These are phyloP conservation scores for Fusarium poae DNA, from an alignment of 2,329 filamentous ascomycete genomes.

Conservation along the genomic window DNA sequence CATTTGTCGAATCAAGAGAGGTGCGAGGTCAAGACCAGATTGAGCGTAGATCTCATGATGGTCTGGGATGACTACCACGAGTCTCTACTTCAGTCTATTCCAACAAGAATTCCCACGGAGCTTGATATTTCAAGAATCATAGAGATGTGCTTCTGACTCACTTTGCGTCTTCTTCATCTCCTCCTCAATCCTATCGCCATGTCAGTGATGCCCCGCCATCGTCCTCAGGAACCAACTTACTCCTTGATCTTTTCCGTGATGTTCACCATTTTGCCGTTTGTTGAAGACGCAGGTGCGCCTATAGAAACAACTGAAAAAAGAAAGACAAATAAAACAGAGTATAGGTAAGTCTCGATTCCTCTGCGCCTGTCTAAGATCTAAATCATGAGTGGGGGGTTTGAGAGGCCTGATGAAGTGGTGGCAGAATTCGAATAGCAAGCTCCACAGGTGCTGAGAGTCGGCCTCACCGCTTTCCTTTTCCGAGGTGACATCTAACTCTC, in stretches of 20 bases:
- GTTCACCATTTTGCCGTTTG: conserved; percentile 84
- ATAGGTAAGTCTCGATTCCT: conserved; percentile 30
- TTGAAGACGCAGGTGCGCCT: conserved; percentile 46
- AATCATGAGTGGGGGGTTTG: conserved; percentile 49
- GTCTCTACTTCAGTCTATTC: background rate
- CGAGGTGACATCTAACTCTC: conserved; percentile 12
- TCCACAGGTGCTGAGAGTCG: conserved; percentile 35
- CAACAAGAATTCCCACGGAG: background rate
- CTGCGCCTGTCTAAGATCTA: conserved; percentile 34
- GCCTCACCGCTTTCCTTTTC: conserved; percentile 51
- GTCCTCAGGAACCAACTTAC: conserved; percentile 63
- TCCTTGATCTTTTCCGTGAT: conserved; percentile 99
- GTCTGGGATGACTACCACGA: background rate
- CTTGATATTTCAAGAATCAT: too few species aligned
- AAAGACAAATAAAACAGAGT: conserved; percentile 22
- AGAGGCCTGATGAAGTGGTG: conserved; percentile 47
- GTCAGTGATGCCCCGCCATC: conserved; percentile 42
- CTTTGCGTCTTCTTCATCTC: conserved; percentile 99
- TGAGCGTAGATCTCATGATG: background rate
- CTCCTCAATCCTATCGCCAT: conserved; percentile 87
- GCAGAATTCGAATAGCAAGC: conserved; percentile 42
- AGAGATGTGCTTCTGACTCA: conserved; percentile 60
- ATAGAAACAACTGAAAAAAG: conserved; percentile 22
- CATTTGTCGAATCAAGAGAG: background rate
- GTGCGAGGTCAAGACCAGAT: background rate